phyloP scores from a whole-genome alignment of 176 grass and related monocot species.

The Neostapfia colusana region DNA sequence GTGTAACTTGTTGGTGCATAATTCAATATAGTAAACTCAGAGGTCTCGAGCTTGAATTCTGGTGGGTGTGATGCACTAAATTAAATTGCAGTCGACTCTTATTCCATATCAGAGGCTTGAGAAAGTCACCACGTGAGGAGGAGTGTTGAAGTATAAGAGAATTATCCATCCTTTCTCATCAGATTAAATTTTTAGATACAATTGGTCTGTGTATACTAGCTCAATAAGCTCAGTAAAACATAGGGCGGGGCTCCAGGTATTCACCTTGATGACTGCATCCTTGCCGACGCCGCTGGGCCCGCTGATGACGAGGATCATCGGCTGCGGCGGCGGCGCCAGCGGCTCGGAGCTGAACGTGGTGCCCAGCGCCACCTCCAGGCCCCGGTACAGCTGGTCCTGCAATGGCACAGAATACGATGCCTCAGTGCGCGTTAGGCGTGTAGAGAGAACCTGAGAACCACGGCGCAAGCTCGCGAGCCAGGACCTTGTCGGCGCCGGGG shows the following conservation, averaged over 20 bases:
- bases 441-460: background rate
- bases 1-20: too few relatives aligned
- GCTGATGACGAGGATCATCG: slow-evolving; percentile 86
- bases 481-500: slow-evolving; percentile 46
- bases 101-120: too few relatives aligned
- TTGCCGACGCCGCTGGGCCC: slow-evolving; percentile 96
- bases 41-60: too few relatives aligned
- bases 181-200: too few relatives aligned
- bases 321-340: slow-evolving; percentile 61
- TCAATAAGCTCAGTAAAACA: too few relatives aligned
- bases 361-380: slow-evolving; percentile 70
- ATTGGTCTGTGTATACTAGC: too few relatives aligned
- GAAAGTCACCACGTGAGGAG: too few relatives aligned
- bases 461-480: background rate
- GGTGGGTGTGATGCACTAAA: too few relatives aligned
- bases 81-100: too few relatives aligned
- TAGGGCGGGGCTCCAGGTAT: background rate
- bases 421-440: background rate
- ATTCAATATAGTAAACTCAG: too few relatives aligned
- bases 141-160: too few relatives aligned
- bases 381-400: slow-evolving; percentile 63
- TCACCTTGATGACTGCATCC: slow-evolving; percentile 92
- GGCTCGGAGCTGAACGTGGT: slow-evolving; percentile 84
- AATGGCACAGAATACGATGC: slow-evolving; percentile 17
- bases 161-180: too few relatives aligned